These are phyloP conservation scores for Aspergillus ruber DNA, from an alignment of 2,329 filamentous ascomycete species.

Conservation along the genomic window DNA sequence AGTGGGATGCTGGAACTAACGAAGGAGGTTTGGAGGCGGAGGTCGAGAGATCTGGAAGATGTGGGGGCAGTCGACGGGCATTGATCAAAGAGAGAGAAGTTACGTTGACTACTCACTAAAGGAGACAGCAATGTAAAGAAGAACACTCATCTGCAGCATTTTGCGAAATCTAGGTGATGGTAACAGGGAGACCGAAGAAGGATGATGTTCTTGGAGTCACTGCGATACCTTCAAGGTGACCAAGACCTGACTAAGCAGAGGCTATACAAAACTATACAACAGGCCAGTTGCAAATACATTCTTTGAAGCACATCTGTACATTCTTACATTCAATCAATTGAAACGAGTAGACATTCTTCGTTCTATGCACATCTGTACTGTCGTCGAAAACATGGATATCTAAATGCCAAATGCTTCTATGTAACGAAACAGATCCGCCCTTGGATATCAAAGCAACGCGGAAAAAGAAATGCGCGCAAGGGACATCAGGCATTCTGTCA, in stretches of 20 bases:
- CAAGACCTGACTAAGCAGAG: background rate
- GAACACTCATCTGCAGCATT: slow-evolving; percentile 17
- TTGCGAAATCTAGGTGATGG: slow-evolving; percentile 3
- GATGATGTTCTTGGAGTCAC: background rate
- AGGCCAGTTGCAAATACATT: background rate
- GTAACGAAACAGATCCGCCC: background rate
- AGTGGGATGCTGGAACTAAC: slow-evolving; percentile 15
- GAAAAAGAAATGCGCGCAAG: background rate
- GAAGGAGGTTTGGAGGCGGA: slow-evolving; percentile 22
- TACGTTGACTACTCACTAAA: slow-evolving; percentile 11
- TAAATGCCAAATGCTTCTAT: too few relatives aligned
- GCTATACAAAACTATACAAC: too few relatives aligned
- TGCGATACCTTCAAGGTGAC: slow-evolving; percentile 1
- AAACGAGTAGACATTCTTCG: background rate
- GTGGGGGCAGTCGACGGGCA: slow-evolving; percentile 19
- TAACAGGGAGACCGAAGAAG: background rate
- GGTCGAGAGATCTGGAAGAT: slow-evolving; percentile 23
- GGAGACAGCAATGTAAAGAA: slow-evolving; percentile 13
- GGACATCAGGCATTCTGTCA: background rate
- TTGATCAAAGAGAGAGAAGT: background rate
- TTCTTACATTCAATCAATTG: background rate
- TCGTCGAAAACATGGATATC: too few relatives aligned
- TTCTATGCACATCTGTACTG: background rate
- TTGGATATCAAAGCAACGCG: slow-evolving; percentile 1
- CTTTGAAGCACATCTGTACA: background rate